phyloP scores from a whole-genome alignment of 2,329 filamentous ascomycete species.

The Curvularia sp. region DNA sequence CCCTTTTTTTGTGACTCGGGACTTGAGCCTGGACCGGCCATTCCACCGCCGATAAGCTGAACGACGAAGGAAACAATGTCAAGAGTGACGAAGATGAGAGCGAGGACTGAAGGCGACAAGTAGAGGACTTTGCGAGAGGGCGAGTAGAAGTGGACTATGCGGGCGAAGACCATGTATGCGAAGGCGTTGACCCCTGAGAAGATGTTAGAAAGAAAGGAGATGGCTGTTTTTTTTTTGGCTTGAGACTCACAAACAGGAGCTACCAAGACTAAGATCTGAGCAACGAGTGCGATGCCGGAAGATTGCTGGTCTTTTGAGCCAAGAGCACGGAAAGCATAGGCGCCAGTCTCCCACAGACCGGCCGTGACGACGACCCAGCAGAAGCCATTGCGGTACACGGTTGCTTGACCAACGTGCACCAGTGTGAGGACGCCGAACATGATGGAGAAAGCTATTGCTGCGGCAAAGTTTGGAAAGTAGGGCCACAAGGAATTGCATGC shows the following conservation, averaged over 20 bases:
- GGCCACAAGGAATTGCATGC: conserved; percentile 33
- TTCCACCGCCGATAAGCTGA: conserved; percentile 51
- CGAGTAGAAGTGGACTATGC: conserved; percentile 51
- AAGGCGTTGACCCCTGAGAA: conserved; percentile 55
- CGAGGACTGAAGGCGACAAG: conserved; percentile 29
- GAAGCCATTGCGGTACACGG: conserved; percentile 42
- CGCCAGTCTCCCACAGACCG: conserved; percentile 52
- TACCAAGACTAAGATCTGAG: conserved; percentile 56
- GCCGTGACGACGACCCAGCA: conserved; percentile 56
- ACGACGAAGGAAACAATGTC: conserved; percentile 56
- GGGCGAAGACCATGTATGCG: conserved; percentile 51
- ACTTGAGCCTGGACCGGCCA: conserved; percentile 39
- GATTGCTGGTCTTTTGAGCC: conserved; percentile 53
- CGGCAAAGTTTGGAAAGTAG: conserved; percentile 31
- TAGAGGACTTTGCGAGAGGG: conserved; percentile 30
- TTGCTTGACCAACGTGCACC: conserved; percentile 27
- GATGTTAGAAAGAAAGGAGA: conserved; percentile 18
- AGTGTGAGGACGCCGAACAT: conserved; percentile 32
- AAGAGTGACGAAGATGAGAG: conserved; percentile 51
- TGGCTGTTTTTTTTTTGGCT: conserved; percentile 7
- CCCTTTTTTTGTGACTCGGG: conserved; percentile 46
- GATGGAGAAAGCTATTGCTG: conserved; percentile 29
- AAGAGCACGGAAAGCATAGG: conserved; percentile 52
- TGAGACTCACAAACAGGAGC: conserved; percentile 46
- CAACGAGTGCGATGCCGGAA: conserved; percentile 40